Percentiles rank a stretch among this genome's conserved stretches.
phyloP scores from a whole-genome alignment of 129 eudicot genomes.

The Gnaphalium uliginosum region DNA sequence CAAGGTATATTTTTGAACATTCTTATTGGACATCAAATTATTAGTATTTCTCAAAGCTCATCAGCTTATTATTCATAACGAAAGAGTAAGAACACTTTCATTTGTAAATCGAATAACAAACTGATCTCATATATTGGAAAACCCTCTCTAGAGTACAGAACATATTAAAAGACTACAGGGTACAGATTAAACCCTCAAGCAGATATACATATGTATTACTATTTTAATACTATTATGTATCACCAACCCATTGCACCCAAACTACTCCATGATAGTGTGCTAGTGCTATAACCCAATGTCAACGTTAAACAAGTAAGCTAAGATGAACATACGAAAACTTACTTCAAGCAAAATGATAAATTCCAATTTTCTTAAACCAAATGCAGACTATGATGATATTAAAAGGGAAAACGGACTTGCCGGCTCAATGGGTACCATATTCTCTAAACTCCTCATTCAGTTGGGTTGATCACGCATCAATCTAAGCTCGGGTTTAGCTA shows the following conservation, averaged over 20 bases:
- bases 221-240: background rate
- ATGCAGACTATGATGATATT: background rate
- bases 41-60: no score
- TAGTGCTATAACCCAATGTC: no score
- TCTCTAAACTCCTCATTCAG: conserved; percentile 3
- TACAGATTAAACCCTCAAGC: background rate
- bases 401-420: background rate
- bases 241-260: background rate
- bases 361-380: background rate
- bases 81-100: no score
- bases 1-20: no score
- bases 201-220: background rate
- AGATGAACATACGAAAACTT: background rate
- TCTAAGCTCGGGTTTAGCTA: background rate
- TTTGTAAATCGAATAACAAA: background rate
- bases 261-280: background rate
- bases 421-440: background rate
- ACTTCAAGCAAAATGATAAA: background rate
- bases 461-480: background rate
- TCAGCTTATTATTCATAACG: no score
- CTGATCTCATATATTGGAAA: background rate
- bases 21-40: no score
- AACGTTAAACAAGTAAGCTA: conserved; percentile 1
- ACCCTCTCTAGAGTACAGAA: background rate
- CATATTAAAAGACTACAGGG: background rate